Evolutionary conservation across 129 eudicot genomes (phyloP).

Genomic region (Flaveria linearis): DNA sequence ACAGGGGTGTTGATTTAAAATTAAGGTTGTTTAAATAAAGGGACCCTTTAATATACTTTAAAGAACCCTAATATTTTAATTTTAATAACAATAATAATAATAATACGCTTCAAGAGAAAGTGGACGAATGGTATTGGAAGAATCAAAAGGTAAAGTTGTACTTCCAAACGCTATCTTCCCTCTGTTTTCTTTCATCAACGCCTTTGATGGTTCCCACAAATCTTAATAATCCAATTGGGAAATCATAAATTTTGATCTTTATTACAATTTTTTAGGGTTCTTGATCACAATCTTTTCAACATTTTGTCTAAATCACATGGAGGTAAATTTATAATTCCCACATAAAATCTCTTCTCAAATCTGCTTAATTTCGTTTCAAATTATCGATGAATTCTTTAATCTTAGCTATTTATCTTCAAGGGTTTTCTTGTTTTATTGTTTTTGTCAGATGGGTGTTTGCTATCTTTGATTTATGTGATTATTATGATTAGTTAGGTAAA

Average conservation of each 20-base stretch:
- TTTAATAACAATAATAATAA: background rate
- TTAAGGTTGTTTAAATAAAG: no score
- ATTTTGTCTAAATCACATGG: slow-evolving; percentile 26
- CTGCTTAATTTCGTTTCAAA: background rate
- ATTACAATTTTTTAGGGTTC: slow-evolving; percentile 22
- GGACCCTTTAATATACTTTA: background rate
- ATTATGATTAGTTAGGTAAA: slow-evolving; percentile 6
- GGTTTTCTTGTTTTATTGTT: slow-evolving; percentile 5
- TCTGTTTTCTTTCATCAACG: slow-evolving; percentile 14
- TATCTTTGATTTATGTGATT: slow-evolving; percentile 9
- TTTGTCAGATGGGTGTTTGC: background rate
- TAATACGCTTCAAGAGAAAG: background rate
- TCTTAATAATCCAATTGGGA: background rate
- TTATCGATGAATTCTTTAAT: background rate
- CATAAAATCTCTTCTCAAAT: background rate
- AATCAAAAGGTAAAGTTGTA: no score
- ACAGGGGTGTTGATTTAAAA: no score
- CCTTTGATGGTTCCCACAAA: slow-evolving; percentile 20
- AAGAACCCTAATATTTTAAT: background rate
- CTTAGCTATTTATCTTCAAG: slow-evolving; percentile 15
- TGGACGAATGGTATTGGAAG: slow-evolving; percentile 32
- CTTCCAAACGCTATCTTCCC: background rate
- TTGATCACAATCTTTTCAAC: slow-evolving; percentile 27
- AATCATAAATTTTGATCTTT: slow-evolving; percentile 10
- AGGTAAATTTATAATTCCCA: slow-evolving; percentile 31